phyloP scores from a whole-genome alignment of 331 rosid species.

The Spiraea crenata region DNA sequence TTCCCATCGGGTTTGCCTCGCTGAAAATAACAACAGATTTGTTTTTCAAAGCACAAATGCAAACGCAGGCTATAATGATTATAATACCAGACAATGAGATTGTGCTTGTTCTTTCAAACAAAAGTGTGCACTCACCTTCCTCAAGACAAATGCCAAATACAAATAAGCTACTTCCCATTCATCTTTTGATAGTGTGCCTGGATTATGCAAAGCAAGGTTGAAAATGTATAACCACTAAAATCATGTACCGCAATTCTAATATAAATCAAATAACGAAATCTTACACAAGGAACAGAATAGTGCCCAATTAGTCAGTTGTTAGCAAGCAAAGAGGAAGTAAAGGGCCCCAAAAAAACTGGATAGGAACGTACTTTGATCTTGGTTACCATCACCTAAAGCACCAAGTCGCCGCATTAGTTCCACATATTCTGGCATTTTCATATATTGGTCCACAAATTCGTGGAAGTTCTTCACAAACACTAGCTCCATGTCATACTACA shows the following conservation, averaged over 20 bases:
- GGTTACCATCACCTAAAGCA: slow-evolving; percentile 95
- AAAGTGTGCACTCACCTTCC: slow-evolving; percentile 33
- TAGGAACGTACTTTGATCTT: slow-evolving; percentile 61
- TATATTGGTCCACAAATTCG: slow-evolving; percentile 76
- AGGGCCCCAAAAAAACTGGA: not conserved
- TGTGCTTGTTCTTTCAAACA: too few relatives aligned
- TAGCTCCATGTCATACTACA: slow-evolving; percentile 86
- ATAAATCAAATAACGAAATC: not conserved
- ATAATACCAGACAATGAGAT: not conserved
- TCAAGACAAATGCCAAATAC: slow-evolving; percentile 50
- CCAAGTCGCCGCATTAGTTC: slow-evolving; percentile 95
- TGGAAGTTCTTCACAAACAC: slow-evolving; percentile 82
- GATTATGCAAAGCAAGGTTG: not conserved
- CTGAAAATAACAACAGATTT: slow-evolving; percentile 36
- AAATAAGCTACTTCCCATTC: slow-evolving; percentile 97
- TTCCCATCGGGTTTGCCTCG: slow-evolving; percentile 69
- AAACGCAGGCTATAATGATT: not conserved
- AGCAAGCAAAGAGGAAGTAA: not conserved
- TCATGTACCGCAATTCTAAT: not conserved
- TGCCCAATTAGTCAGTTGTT: not conserved
- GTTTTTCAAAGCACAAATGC: not conserved
- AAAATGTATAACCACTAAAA: not conserved
- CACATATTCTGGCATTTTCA: slow-evolving; percentile 72
- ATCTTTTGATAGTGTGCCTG: slow-evolving; percentile 59
- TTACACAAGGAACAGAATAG: not conserved